Evolutionary conservation across 768 basidiomycete genomes (phyloP).

Genomic region (Porpolomopsis calyptriformis): DNA sequence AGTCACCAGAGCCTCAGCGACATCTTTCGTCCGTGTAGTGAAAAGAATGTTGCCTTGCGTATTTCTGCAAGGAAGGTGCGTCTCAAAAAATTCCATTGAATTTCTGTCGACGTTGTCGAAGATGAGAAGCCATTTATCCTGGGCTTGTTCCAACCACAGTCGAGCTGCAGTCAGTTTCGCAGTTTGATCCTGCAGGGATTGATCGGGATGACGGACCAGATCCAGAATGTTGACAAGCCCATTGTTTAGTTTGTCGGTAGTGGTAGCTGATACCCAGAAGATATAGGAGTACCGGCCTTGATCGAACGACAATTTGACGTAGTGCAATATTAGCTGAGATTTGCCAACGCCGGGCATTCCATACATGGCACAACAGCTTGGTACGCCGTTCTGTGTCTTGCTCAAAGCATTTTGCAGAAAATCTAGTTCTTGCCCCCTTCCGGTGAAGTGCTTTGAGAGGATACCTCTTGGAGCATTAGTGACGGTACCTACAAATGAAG

Average conservation of each 20-base stretch:
- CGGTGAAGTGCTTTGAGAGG: neutral
- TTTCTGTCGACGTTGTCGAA: neutral
- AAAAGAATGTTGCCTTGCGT: neutral
- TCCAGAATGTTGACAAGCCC: neutral
- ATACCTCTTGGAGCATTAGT: neutral
- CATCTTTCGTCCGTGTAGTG: neutral
- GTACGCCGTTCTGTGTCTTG: neutral
- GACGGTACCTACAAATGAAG: too few relatives aligned
- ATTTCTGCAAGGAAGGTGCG: neutral
- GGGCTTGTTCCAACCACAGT: neutral
- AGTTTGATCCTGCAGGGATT: neutral
- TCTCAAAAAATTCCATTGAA: neutral
- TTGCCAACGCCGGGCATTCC: neutral
- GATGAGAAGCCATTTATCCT: neutral
- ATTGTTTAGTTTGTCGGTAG: neutral
- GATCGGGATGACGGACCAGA: neutral
- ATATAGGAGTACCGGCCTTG: neutral
- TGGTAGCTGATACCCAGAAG: neutral
- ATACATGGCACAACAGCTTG: neutral
- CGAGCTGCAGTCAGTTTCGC: neutral
- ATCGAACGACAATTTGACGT: neutral
- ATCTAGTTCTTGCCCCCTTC: neutral
- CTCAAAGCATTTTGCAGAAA: neutral
- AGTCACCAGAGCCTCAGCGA: neutral
- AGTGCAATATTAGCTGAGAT: neutral